phyloP scores from a whole-genome alignment of 805 yeast genomes.

The Candida boleticola region DNA sequence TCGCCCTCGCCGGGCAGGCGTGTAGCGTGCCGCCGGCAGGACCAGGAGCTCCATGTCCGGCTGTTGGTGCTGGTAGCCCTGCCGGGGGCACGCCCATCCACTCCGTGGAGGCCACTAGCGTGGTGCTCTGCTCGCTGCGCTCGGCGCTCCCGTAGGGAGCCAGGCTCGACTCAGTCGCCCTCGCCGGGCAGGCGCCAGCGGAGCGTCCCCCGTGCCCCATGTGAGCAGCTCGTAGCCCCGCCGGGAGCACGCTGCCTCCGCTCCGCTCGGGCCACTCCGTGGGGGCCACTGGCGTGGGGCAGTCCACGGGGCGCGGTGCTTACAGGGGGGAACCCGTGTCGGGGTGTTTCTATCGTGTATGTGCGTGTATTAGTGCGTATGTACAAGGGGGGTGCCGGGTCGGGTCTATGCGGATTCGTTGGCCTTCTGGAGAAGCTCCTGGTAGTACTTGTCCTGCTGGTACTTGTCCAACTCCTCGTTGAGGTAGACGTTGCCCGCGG shows the following conservation, averaged over 20 bases:
- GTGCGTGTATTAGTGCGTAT: not conserved
- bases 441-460: conserved; percentile 45
- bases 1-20: not conserved
- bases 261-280: not conserved
- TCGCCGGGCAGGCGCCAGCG: not conserved
- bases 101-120: not conserved
- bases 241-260: not conserved
- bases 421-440: conserved; percentile 48
- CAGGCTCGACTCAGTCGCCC: too few species aligned
- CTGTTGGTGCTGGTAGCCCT: not conserved
- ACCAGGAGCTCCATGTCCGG: not conserved
- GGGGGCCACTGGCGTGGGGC: too few species aligned
- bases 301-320: too few species aligned
- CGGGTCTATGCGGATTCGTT: conserved; percentile 16
- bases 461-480: conserved; percentile 48
- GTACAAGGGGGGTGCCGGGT: not conserved
- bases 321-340: too few species aligned
- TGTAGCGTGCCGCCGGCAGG: not conserved
- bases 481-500: conserved; percentile 55
- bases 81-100: not conserved
- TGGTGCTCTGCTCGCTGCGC: too few species aligned
- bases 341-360: not conserved
- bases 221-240: not conserved
- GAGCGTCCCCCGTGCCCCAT: too few species aligned
- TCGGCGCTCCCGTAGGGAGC: too few species aligned